Evolutionary conservation across 148 eudicot genomes (phyloP).

Genomic region (Chenopodium suecicum): DNA sequence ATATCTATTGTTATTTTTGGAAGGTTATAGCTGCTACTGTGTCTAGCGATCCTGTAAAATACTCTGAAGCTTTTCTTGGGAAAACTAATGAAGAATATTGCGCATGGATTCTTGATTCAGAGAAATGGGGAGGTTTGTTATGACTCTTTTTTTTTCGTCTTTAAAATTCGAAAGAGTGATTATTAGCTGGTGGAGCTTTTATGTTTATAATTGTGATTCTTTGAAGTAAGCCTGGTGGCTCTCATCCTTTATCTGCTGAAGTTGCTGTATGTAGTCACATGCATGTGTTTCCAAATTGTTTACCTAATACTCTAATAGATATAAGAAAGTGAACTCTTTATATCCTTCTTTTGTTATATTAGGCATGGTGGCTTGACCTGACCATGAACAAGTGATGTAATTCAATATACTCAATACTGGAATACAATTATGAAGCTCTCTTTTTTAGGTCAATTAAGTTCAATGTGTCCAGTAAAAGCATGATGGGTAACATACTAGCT

Average conservation of each 20-base stretch:
- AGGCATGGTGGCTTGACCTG: not conserved
- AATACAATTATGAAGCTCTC: no score
- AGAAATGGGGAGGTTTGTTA: conserved; percentile 95
- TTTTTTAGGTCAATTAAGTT: not conserved
- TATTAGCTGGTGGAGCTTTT: not conserved
- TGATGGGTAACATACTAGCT: not conserved
- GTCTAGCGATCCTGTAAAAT: conserved; percentile 80
- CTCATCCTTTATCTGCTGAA: not conserved
- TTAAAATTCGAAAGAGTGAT: not conserved
- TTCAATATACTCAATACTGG: not conserved
- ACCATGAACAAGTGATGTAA: not conserved
- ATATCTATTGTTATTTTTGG: conserved; percentile 20
- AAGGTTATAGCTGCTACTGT: conserved; percentile 97
- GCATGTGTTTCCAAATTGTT: not conserved
- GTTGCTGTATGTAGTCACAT: not conserved
- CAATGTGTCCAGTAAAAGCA: not conserved
- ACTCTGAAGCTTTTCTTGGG: conserved; percentile 88
- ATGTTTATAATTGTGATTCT: not conserved
- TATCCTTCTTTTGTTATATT: not conserved
- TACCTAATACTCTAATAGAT: not conserved
- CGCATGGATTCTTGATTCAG: conserved; percentile 85
- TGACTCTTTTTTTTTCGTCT: conserved; percentile 1
- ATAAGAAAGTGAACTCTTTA: not conserved
- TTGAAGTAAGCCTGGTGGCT: not conserved
- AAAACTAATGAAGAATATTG: conserved; percentile 83